Evolutionary conservation across 208 protist species (phyloP), one percentile per base, ranked within the genome.

Genomic region (Histomonas meleagridis): DNA sequence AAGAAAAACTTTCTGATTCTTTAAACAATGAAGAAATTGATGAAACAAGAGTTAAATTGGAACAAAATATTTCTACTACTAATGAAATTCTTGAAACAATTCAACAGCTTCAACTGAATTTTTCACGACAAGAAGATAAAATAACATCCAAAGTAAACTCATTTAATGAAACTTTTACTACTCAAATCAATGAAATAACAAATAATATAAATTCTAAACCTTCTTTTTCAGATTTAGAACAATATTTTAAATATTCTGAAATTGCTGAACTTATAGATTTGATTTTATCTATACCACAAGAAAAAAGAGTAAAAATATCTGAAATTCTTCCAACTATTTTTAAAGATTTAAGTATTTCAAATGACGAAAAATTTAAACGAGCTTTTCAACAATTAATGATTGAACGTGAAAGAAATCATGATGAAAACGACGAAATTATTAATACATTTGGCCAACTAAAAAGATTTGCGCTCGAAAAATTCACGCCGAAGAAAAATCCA

Each of bases 261-360:
- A 1, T 86, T 55, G 46, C 46, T 12, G 76, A 86, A 86, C 46
- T 86, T 18, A 86, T 86, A 1, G 38, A 26, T 14, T 51, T 86
- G 18, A 51, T 86, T 48, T 38, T 38, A 18, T 28, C 10, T 10
- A 32, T 86, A 26, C 76, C 76, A 57, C 7, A 53, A 35, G 46
- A 55, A 10, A 86, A 86, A 46, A 12, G 38, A 86, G 46, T 86
- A 14, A 40, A 46, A 1, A 86, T 86, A 16, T 46, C 76, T 28
- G 32, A 86, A 21, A 86, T 86, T n/a, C 51, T 86, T 86, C 76
- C 76, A 16, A 40, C 51, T 38, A 46, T 86, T 2, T 86, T 86
- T 38, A 1, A 14, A 51, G 76, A 86, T 32, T n/a, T 14, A 1
- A 38, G 18, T 57, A n/a, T 43, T 1, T 38, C 76, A 55, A 86